A percentile compares a stretch with the other conserved stretches of the same genome.
These are phyloP conservation scores for Fonsecaea pugnacius DNA, from an alignment of 2,329 filamentous ascomycete genomes.

Conservation along the genomic window DNA sequence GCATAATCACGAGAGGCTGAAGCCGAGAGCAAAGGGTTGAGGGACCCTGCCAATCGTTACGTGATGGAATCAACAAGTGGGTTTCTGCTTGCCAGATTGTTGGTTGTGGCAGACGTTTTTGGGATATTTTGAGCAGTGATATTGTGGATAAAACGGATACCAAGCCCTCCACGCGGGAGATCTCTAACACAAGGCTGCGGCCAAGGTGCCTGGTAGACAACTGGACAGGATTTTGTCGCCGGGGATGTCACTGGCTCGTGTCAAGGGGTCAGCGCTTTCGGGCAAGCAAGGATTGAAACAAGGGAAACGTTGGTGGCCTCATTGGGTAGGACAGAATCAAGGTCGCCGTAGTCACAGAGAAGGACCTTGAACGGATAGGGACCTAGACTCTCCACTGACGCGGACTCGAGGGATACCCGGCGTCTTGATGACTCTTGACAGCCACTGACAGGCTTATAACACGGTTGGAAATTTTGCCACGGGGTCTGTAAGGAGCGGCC, in stretches of 20 bases:
- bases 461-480: background rate
- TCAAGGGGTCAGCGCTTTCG: constrained; percentile 9
- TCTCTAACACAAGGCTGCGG: constrained; percentile 24
- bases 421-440: background rate
- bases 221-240: constrained; percentile 2
- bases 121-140: constrained; percentile 5
- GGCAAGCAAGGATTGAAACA: background rate
- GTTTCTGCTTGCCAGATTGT: background rate
- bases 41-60: constrained; percentile 21
- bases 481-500: constrained; percentile 5
- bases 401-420: constrained; percentile 13
- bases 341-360: constrained; percentile 1
- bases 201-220: constrained; percentile 5
- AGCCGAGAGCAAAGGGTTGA: background rate
- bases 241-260: background rate
- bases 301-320: background rate
- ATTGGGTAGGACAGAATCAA: constrained; percentile 6
- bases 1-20: background rate
- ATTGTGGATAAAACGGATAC: constrained; percentile 11
- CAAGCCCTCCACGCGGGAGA: constrained; percentile 5
- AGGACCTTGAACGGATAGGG: background rate
- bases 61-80: constrained; percentile 22
- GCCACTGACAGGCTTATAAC: constrained; percentile 1
- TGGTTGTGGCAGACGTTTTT: background rate
- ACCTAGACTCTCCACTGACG: constrained; percentile 5